Evolutionary conservation across 495 filamentous ascomycete species (phyloP).

Genomic region (Rostrohypoxylon terebratum): DNA sequence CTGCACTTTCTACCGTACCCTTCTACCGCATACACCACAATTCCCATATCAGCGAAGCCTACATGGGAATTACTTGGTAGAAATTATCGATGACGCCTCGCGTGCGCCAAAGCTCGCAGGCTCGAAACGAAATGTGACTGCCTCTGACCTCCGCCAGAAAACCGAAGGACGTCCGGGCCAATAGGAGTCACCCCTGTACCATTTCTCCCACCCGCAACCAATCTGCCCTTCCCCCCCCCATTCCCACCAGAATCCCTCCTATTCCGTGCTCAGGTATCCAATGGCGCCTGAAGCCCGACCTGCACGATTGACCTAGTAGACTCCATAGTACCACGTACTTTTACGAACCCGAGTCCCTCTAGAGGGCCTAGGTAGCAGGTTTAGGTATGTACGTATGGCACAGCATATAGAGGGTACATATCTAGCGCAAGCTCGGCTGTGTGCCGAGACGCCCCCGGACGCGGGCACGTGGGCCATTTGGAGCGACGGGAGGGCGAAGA

Average conservation of each 20-base stretch:
- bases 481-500: constrained; percentile 19
- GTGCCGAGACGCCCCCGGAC: constrained; percentile 3
- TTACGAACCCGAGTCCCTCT: too few species aligned
- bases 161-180: constrained; percentile 13
- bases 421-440: constrained; percentile 22
- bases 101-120: constrained; percentile 11
- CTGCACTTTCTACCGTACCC: background rate
- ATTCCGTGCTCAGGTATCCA: constrained; percentile 14
- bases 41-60: background rate
- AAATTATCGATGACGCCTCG: constrained; percentile 29
- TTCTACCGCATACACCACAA: background rate
- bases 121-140: constrained; percentile 28
- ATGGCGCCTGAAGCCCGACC: constrained; percentile 8
- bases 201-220: background rate
- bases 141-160: background rate
- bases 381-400: too few species aligned
- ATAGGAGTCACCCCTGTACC: background rate
- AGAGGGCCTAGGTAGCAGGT: too few species aligned
- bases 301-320: too few species aligned
- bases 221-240: background rate
- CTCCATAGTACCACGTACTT: too few species aligned
- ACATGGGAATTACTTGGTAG: background rate
- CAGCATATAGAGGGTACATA: constrained; percentile 4
- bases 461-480: constrained; percentile 32
- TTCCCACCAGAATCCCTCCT: background rate